Base-by-base conservation (phyloP, 129 eudicot genomes). In the Dittrichia graveolens region DNA sequence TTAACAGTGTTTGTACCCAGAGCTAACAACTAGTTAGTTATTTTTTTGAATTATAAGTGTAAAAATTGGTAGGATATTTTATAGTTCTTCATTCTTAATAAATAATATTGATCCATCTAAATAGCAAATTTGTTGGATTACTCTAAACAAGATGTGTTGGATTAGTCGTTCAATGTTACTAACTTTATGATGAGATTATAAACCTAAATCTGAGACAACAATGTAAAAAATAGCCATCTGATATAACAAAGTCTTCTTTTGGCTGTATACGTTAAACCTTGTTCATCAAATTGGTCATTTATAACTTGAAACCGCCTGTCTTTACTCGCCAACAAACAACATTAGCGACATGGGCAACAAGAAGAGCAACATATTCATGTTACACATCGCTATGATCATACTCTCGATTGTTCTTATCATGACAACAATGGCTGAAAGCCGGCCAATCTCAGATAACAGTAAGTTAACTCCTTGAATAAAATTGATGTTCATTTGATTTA, bases 371-470 rank as follows among this genome's bases (percentile, higher is more conserved):
- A 24, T 24, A 24, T 24, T 24, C 31, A 24, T 24, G 31, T 24
- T 24, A 24, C 31, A 24, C 31, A 57, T 57, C 40, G 63, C 13
- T 9, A 31, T 57, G 40, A 24, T 57, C 63, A 57, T 57, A 57
- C 63, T 57, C 63, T 57, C 63, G 11, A 35, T 57, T 57, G 63
- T 57, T 57, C 63, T 57, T 57, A 57, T 57, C 63, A 19, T 57
- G 40, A 9, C 40, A 19, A 8, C 63, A 3, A 57, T 31, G 63
- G 7, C 63, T 12, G 14, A 57, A 57, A 57, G 41, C 41, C 63
- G 63, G n/a, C 63, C 63, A 57, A 19, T 57, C 63, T 31, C 42
- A 31, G 63, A 57, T 57, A 24, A 31, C 63, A 31, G 63, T 57
- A 57, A 42, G 46, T 42, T 42, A 5, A 42, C 7, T 4, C 8